Conservation (phyloP, 2,329 filamentous ascomycete species). For the Corniculantispora saksenae region DNA sequence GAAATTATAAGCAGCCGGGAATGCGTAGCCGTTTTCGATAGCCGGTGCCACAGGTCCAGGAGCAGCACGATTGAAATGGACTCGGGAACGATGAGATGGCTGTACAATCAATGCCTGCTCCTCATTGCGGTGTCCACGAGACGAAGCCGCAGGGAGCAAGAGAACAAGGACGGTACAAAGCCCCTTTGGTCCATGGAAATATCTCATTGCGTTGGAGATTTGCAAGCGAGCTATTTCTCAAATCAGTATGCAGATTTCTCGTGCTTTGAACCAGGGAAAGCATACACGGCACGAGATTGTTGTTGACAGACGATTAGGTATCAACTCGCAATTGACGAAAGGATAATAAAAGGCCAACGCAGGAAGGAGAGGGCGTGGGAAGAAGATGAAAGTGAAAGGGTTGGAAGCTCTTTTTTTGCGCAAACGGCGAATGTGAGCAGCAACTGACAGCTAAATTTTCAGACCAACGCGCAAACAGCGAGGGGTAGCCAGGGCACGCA, state of each 20-base stretch:
- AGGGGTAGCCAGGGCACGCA: background rate
- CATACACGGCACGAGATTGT: background rate
- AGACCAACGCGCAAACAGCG: background rate
- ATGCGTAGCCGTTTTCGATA: background rate
- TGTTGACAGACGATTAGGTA: background rate
- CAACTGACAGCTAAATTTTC: constrained; percentile 9
- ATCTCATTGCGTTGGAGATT: background rate
- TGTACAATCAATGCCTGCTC: background rate
- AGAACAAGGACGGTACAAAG: background rate
- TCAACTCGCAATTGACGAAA: too few species aligned
- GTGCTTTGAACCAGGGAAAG: too few species aligned
- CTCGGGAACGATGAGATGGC: background rate
- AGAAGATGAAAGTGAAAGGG: background rate
- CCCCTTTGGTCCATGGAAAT: background rate
- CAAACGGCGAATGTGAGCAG: constrained; percentile 7
- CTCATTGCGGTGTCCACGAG: background rate
- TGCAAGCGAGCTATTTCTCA: background rate
- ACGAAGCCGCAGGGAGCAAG: background rate
- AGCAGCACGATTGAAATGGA: background rate
- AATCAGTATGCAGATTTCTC: too few species aligned
- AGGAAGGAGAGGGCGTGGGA: background rate
- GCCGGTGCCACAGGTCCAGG: too few species aligned
- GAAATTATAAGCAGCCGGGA: constrained; percentile 13
- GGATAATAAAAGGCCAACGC: background rate
- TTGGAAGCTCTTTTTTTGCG: background rate